Evolutionary conservation across 164 flowering plant species (phyloP).

Genomic region (Berberis thunbergii): DNA sequence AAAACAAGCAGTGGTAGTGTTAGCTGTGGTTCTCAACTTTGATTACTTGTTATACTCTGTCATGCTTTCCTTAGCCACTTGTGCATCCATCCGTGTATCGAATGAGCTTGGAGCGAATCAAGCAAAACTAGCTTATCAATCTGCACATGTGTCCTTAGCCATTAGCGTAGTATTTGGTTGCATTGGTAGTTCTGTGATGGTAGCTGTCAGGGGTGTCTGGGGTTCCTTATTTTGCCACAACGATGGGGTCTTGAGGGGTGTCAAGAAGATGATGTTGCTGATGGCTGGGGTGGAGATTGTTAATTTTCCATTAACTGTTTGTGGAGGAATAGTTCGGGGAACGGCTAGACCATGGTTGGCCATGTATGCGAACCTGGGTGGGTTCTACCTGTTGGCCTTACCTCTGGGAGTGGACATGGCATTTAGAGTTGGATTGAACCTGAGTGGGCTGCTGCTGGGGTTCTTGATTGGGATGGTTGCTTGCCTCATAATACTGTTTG

Average conservation of each 20-base stretch:
- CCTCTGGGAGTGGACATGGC: slow-evolving; percentile 60
- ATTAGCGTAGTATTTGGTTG: slow-evolving; percentile 31
- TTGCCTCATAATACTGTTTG: slow-evolving; percentile 42
- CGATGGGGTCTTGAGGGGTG: slow-evolving; percentile 26
- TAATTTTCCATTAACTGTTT: slow-evolving; percentile 68
- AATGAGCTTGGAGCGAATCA: slow-evolving; percentile 76
- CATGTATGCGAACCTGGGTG: slow-evolving; percentile 62
- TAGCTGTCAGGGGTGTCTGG: slow-evolving; percentile 51
- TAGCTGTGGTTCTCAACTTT: slow-evolving; percentile 77
- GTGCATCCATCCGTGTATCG: slow-evolving; percentile 70
- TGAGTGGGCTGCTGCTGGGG: slow-evolving; percentile 25
- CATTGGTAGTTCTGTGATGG: slow-evolving; percentile 50
- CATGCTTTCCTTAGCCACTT: slow-evolving; percentile 68
- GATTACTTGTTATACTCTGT: slow-evolving; percentile 76
- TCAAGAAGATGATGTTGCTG: slow-evolving; percentile 62
- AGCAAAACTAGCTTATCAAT: slow-evolving; percentile 25
- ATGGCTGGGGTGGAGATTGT: slow-evolving; percentile 67
- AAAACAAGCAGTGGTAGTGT: slow-evolving; percentile 43
- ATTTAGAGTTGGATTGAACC: slow-evolving; percentile 45
- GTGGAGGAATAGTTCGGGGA: slow-evolving; percentile 79
- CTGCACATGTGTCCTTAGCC: slow-evolving; percentile 44
- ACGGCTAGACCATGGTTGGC: slow-evolving; percentile 73
- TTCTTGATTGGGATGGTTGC: slow-evolving; percentile 29
- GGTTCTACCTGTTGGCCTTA: slow-evolving; percentile 74
- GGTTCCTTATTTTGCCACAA: slow-evolving; percentile 65